Evolutionary conservation across 768 basidiomycete genomes (phyloP).

Genomic region (Lactarius quietus): DNA sequence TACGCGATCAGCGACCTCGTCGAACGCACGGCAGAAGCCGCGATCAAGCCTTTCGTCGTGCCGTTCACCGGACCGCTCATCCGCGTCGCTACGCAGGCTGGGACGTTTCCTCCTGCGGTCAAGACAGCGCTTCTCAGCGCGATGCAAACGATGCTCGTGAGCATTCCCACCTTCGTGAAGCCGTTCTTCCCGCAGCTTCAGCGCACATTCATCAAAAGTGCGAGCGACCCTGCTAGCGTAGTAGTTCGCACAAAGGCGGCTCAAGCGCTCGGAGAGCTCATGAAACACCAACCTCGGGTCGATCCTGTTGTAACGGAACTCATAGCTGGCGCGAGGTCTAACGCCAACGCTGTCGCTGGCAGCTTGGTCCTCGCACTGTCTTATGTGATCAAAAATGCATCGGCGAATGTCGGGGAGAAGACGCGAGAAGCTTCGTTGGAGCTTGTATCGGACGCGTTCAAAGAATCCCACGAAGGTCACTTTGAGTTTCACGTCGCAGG

Average conservation of each 20-base stretch:
- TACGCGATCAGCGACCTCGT: constrained; percentile 97
- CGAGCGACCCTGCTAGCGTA: constrained; percentile 72
- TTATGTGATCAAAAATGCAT: constrained; percentile 65
- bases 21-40: constrained; percentile 73
- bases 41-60: constrained; percentile 94
- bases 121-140: constrained; percentile 89
- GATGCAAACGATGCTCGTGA: constrained; percentile 77
- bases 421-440: constrained; percentile 70
- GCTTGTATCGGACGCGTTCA: constrained; percentile 75
- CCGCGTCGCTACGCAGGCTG: constrained; percentile 87
- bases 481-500: not conserved
- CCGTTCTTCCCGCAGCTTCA: constrained; percentile 99
- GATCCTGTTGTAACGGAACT: constrained; percentile 95
- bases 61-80: constrained; percentile 95
- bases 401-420: constrained; percentile 72
- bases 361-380: constrained; percentile 77
- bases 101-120: constrained; percentile 87
- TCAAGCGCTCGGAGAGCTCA: constrained; percentile 81
- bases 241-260: constrained; percentile 81
- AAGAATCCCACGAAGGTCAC: constrained; percentile 63
- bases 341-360: constrained; percentile 66
- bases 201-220: constrained; percentile 92
- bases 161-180: constrained; percentile 85
- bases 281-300: constrained; percentile 85
- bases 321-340: constrained; percentile 53